A percentile compares a stretch with the other conserved stretches of the same genome.
Conservation (phyloP, 176 grass and related monocot genomes). For the Zea luxurians region DNA sequence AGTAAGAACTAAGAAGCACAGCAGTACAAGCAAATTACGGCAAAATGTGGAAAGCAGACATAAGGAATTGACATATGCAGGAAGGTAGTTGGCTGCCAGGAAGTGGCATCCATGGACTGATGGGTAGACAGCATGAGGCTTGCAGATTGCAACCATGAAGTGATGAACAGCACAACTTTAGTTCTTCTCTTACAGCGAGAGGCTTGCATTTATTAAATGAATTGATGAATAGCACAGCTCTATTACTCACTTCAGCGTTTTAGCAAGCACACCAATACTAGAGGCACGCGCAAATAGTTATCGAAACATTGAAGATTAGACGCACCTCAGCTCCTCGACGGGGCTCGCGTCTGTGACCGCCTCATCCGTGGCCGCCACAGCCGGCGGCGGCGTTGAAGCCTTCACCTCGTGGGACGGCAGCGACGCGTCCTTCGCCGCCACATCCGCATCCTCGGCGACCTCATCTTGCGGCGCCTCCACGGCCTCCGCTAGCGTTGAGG, state of each 20-base stretch:
- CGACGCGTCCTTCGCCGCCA: not conserved
- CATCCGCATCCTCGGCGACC: not conserved
- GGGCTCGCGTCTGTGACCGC: not conserved
- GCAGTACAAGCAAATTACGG: not conserved
- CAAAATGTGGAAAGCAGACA: not conserved
- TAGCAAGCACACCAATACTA: not conserved
- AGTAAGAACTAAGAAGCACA: conserved; percentile 39
- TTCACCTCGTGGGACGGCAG: not conserved
- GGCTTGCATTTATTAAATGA: not conserved
- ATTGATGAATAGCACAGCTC: not conserved
- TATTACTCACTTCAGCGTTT: not conserved
- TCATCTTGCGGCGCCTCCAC: not conserved
- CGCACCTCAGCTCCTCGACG: conserved; percentile 35
- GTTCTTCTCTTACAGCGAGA: not conserved
- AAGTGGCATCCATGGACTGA: not conserved
- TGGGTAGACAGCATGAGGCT: not conserved
- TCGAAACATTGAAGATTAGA: not conserved
- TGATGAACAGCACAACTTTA: not conserved
- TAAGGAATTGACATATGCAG: not conserved
- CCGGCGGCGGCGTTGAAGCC: not conserved
- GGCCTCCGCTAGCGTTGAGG: not conserved
- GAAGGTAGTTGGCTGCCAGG: not conserved
- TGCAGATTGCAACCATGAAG: not conserved
- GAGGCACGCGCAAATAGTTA: not conserved
- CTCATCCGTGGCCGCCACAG: not conserved